Evolutionary conservation across 495 filamentous ascomycete genomes (phyloP).

Genomic region (Trichocladium uniseriatum): DNA sequence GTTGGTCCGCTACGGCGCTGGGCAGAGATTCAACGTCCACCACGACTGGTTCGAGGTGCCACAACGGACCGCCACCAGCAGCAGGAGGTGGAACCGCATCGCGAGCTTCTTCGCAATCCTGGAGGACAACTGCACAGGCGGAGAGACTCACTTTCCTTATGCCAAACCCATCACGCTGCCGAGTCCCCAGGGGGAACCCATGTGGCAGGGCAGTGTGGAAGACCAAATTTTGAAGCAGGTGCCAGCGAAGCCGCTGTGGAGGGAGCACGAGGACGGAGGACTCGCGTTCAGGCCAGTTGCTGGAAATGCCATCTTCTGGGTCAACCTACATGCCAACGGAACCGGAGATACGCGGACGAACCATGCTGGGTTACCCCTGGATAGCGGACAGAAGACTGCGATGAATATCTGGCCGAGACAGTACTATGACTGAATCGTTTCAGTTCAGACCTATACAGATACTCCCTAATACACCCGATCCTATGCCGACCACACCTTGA

Average conservation of each 20-base stretch:
- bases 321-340: slow-evolving; percentile 41
- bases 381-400: slow-evolving; percentile 40
- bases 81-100: slow-evolving; percentile 33
- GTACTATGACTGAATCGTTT: slow-evolving; percentile 21
- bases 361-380: slow-evolving; percentile 43
- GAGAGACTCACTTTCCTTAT: slow-evolving; percentile 41
- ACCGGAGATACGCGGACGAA: slow-evolving; percentile 39
- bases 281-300: slow-evolving; percentile 43
- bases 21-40: slow-evolving; percentile 39
- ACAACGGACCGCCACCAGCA: slow-evolving; percentile 19
- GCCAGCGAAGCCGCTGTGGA: slow-evolving; percentile 26
- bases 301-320: slow-evolving; percentile 47
- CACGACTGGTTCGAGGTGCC: slow-evolving; percentile 39
- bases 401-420: slow-evolving; percentile 50
- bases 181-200: slow-evolving; percentile 12
- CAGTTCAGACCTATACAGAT: no score
- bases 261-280: slow-evolving; percentile 39
- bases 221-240: not conserved
- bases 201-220: slow-evolving; percentile 16
- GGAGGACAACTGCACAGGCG: slow-evolving; percentile 33
- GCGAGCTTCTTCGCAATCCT: slow-evolving; percentile 43
- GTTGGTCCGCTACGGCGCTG: slow-evolving; percentile 39
- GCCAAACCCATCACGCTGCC: slow-evolving; percentile 22
- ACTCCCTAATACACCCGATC: not conserved
- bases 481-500: slow-evolving; percentile 34